phyloP scores from a whole-genome alignment of 2,329 filamentous ascomycete genomes.

The Penicillium nordicum region DNA sequence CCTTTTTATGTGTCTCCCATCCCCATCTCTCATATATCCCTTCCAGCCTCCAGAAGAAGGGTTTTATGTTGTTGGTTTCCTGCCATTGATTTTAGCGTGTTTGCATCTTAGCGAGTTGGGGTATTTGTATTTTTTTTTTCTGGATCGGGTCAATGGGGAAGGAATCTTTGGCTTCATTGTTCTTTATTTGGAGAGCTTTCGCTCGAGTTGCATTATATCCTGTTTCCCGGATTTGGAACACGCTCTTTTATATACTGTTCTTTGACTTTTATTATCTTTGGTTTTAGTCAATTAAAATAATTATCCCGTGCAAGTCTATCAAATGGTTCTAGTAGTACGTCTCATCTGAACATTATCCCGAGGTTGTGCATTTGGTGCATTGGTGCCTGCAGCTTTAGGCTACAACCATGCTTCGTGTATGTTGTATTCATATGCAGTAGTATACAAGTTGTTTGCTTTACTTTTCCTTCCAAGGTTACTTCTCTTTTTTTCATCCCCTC shows the following conservation, averaged over 20 bases:
- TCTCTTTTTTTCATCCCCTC: too few species aligned
- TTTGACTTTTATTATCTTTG: background rate
- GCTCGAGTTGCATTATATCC: constrained; percentile 6
- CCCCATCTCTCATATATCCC: background rate
- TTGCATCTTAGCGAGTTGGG: constrained; percentile 7
- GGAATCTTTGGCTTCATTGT: background rate
- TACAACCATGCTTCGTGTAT: background rate
- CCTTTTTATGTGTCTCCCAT: background rate
- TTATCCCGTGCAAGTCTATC: background rate
- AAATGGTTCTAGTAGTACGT: background rate
- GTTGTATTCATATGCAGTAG: too few species aligned
- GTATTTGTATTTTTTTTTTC: background rate
- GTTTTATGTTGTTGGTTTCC: background rate
- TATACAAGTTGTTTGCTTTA: too few species aligned
- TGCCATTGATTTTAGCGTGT: constrained; percentile 2
- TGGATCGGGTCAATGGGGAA: background rate
- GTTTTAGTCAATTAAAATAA: background rate
- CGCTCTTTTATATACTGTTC: background rate
- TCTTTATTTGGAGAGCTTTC: background rate
- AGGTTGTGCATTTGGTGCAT: background rate
- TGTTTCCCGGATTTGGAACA: background rate
- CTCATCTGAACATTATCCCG: background rate
- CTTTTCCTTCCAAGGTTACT: too few species aligned
- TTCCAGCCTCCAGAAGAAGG: background rate
- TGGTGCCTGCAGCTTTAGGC: background rate